Conservation (phyloP, 208 protist genomes). For the Tritrichomonas musculus region DNA sequence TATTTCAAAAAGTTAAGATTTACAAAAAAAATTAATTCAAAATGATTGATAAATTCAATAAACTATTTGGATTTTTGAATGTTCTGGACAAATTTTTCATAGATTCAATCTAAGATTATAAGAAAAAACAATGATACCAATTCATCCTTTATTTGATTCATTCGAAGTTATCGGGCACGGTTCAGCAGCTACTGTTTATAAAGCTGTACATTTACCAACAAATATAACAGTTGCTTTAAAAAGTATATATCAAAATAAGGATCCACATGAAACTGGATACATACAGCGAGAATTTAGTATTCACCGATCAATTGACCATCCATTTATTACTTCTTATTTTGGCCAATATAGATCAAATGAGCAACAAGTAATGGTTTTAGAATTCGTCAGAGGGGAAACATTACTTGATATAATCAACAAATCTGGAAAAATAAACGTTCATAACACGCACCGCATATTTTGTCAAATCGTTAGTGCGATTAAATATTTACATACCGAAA, state of each 20-base stretch:
- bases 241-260: background rate
- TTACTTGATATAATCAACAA: background rate
- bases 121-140: too few relatives aligned
- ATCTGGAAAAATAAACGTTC: background rate
- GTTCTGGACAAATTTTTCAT: too few relatives aligned
- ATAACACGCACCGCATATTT: background rate
- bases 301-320: background rate
- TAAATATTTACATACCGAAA: background rate
- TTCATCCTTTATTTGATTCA: too few relatives aligned
- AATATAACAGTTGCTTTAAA: background rate
- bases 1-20: too few relatives aligned
- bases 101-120: too few relatives aligned
- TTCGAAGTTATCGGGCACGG: background rate
- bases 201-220: background rate
- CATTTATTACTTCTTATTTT: background rate
- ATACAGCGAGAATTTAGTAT: background rate
- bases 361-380: background rate
- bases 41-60: too few relatives aligned
- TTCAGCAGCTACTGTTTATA: background rate
- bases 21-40: too few relatives aligned
- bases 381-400: background rate
- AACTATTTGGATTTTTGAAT: too few relatives aligned
- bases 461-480: background rate
- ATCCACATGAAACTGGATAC: background rate
- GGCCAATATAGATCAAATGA: background rate